Base-by-base conservation (phyloP, 306 rosid species). In the Gynostemma pentaphyllum region DNA sequence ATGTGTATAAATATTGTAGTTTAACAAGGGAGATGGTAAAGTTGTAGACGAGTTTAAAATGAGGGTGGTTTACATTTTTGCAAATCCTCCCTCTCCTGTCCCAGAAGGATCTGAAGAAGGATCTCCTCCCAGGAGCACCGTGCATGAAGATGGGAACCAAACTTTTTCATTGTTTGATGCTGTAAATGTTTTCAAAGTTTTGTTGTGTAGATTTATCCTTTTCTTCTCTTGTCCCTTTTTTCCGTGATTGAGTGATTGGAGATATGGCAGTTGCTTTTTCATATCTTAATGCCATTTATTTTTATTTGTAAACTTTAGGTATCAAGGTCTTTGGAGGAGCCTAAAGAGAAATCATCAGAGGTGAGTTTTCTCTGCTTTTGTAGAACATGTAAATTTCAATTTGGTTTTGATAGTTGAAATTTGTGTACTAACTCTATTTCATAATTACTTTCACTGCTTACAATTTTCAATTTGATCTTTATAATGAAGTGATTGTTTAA, bases 61-160 rank as follows among this genome's bases (percentile, higher is more conserved):
- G 76, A 71, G 84, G 45, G 84, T 80, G 29, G 39, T 59, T 42
- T 80, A 76, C 73, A 46, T 70, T 64, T 76, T 75, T 56, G 79
- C 81, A 1, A 76, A 76, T 52, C 81, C 81, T 44, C 85, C 85
- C 0, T 76, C 79, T 5, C 79, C 85, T 45, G 76, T 80, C 14
- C 79, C 79, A 9, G 77, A 80, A 67, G 85, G 72, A 51, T 48
- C 85, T 19, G 81, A 73, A 24, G 81, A 76, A 67, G 81, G 69
- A 32, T 76, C 81, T 45, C 72, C 85, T 68, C 67, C 81, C 18
- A 70, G 52, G 61, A 63, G 68, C 60, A 41, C 68, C 11, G 60
- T 22, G 45, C 23, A 27, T 11, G 79, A 80, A 34, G 69, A 80
- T 62, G 81, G 69, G 51, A 74, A 59, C 69, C 81, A 76, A 72